A percentile compares a stretch with the other conserved stretches of the same genome.
These are phyloP conservation scores for Hsuehochloa calcarea DNA, from an alignment of 176 grass and related monocot genomes.

Conservation along the genomic window DNA sequence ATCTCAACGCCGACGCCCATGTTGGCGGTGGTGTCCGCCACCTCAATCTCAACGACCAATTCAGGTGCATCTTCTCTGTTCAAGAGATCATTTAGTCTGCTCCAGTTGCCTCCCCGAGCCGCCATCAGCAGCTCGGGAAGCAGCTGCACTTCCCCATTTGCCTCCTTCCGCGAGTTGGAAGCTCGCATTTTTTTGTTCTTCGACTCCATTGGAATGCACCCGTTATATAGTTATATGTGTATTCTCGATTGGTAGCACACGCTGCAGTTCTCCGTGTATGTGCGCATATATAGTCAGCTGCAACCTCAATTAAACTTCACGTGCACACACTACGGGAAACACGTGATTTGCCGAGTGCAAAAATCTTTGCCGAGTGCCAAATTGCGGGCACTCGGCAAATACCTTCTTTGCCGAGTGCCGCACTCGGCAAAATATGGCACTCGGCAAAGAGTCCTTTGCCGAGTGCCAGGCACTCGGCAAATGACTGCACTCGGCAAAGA, in stretches of 20 bases:
- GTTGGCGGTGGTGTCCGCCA: too few species aligned
- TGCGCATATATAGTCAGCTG: not conserved
- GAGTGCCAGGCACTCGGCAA: too few species aligned
- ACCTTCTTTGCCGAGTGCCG: too few species aligned
- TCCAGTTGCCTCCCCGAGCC: not conserved
- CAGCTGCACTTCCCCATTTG: not conserved
- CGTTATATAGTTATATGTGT: not conserved
- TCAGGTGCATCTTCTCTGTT: not conserved
- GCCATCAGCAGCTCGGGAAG: slow-evolving; percentile 17
- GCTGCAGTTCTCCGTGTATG: not conserved
- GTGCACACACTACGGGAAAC: too few species aligned
- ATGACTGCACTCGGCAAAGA: too few species aligned
- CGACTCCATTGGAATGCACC: not conserved
- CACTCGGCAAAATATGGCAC: too few species aligned
- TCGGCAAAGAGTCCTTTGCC: too few species aligned
- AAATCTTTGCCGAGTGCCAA: too few species aligned
- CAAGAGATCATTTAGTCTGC: not conserved
- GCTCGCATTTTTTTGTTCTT: not conserved
- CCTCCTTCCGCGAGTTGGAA: not conserved
- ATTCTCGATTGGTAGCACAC: not conserved
- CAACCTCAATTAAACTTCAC: not conserved
- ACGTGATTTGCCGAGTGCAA: too few species aligned
- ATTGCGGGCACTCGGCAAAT: too few species aligned
- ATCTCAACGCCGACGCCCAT: not conserved
- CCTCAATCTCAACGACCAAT: not conserved